Conservation (phyloP, 228 moss, liverwort and hornwort genomes). For the Sphagnum fallax region DNA sequence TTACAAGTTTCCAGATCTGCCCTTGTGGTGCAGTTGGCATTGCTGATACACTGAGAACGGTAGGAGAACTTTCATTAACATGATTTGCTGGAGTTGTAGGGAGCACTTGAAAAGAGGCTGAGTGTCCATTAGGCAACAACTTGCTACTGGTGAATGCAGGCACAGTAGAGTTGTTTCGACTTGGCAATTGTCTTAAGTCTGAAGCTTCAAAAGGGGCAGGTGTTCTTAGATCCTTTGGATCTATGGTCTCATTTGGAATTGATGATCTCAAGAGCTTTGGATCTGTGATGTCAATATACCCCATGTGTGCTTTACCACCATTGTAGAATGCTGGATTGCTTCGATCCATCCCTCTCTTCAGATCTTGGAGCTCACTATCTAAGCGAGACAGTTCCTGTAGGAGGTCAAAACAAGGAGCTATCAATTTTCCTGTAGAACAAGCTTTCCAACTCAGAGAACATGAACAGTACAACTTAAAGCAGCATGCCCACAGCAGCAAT, state of each 20-base stretch:
- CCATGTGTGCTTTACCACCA: slow-evolving; percentile 22
- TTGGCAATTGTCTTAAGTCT: slow-evolving; percentile 5
- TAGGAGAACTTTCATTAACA: slow-evolving; percentile 17
- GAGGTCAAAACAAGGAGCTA: background rate
- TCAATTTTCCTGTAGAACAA: background rate
- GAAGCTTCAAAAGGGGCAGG: background rate
- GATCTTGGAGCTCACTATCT: slow-evolving; percentile 36
- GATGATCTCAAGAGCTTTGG: slow-evolving; percentile 14
- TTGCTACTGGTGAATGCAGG: slow-evolving; percentile 21
- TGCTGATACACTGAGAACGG: background rate
- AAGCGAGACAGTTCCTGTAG: slow-evolving; percentile 38
- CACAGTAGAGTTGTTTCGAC: slow-evolving; percentile 20
- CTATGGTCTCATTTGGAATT: background rate
- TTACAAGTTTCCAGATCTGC: slow-evolving; percentile 37
- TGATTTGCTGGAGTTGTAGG: slow-evolving; percentile 9
- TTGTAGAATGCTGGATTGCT: slow-evolving; percentile 17
- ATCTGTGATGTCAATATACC: slow-evolving; percentile 15
- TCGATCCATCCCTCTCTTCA: slow-evolving; percentile 32
- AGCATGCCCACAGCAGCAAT: slow-evolving; percentile 1
- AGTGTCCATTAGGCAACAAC: slow-evolving; percentile 12
- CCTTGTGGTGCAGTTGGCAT: slow-evolving; percentile 14
- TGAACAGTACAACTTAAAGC: no score
- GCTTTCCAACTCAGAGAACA: no score
- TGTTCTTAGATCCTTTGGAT: slow-evolving; percentile 3
- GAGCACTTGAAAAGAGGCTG: slow-evolving; percentile 17